Conservation (phyloP, 352 stramenopile genomes). For the Globisporangium solare region DNA sequence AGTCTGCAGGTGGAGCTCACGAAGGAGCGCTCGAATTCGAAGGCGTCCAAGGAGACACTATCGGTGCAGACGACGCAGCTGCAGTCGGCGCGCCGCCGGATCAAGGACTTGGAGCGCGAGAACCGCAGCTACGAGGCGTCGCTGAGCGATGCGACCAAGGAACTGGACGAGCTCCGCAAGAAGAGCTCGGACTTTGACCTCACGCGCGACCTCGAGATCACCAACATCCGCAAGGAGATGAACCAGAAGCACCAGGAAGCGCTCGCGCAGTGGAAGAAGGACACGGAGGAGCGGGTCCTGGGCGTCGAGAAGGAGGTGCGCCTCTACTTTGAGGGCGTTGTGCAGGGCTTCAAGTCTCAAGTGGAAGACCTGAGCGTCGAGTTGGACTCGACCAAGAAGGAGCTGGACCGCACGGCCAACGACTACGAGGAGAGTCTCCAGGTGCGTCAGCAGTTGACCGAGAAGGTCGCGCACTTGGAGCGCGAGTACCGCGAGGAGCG, state of each 20-base stretch:
- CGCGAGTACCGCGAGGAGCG: slow-evolving; percentile 74
- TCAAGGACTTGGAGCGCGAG: slow-evolving; percentile 75
- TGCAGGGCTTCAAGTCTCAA: slow-evolving; percentile 49
- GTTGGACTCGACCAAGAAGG: slow-evolving; percentile 63
- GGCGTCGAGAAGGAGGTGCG: slow-evolving; percentile 73
- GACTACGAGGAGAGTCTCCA: slow-evolving; percentile 81
- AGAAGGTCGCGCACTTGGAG: slow-evolving; percentile 78
- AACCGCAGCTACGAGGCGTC: slow-evolving; percentile 37
- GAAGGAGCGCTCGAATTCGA: slow-evolving; percentile 53
- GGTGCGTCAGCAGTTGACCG: slow-evolving; percentile 62
- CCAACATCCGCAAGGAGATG: slow-evolving; percentile 73
- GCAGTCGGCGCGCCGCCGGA: slow-evolving; percentile 46
- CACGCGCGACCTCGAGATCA: slow-evolving; percentile 62
- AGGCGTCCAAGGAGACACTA: slow-evolving; percentile 74
- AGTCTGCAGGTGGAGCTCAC: slow-evolving; percentile 43
- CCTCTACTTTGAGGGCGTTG: slow-evolving; percentile 60
- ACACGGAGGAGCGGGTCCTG: slow-evolving; percentile 65
- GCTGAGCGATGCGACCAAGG: slow-evolving; percentile 54
- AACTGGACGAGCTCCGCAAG: slow-evolving; percentile 68
- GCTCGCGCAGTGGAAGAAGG: slow-evolving; percentile 72
- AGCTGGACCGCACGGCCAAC: slow-evolving; percentile 70
- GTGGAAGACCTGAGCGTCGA: slow-evolving; percentile 56
- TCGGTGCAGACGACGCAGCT: slow-evolving; percentile 67
- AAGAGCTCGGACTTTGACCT: slow-evolving; percentile 72
- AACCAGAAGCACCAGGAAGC: slow-evolving; percentile 68